A percentile compares a stretch with the other conserved stretches of the same genome.
Conservation (phyloP, 2,329 filamentous ascomycete genomes). For the Microsporum audouinii region DNA sequence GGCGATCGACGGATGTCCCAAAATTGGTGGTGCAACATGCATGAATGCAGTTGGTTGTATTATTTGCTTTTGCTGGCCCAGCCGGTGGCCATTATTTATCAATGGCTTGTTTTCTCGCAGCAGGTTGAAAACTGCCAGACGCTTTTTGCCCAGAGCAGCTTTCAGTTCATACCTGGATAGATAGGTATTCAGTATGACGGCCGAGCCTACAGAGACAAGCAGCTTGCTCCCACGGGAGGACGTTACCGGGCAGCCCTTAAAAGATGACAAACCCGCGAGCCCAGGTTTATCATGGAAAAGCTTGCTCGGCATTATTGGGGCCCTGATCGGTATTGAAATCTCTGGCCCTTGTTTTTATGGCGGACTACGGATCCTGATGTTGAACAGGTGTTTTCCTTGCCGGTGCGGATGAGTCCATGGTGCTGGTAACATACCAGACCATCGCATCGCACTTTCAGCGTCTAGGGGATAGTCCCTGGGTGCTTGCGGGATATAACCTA, state of each 20-base stretch:
- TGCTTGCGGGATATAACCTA: background rate
- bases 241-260: background rate
- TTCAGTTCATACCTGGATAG: background rate
- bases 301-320: background rate
- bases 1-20: background rate
- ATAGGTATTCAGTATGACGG: background rate
- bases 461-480: background rate
- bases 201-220: background rate
- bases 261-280: background rate
- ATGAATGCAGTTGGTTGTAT: background rate
- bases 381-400: slow-evolving; percentile 1
- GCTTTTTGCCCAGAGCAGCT: background rate
- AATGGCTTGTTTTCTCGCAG: background rate
- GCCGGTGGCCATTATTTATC: background rate
- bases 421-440: slow-evolving; percentile 1
- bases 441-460: slow-evolving; percentile 1
- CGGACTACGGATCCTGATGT: background rate
- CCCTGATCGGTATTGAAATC: background rate
- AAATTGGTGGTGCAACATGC: background rate
- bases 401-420: slow-evolving; percentile 2
- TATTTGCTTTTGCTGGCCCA: background rate
- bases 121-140: background rate
- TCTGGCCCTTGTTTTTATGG: background rate
- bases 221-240: background rate
- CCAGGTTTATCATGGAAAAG: background rate